Conservation (phyloP, 2,329 filamentous ascomycete species). For the Cladophialophora carrionii region DNA sequence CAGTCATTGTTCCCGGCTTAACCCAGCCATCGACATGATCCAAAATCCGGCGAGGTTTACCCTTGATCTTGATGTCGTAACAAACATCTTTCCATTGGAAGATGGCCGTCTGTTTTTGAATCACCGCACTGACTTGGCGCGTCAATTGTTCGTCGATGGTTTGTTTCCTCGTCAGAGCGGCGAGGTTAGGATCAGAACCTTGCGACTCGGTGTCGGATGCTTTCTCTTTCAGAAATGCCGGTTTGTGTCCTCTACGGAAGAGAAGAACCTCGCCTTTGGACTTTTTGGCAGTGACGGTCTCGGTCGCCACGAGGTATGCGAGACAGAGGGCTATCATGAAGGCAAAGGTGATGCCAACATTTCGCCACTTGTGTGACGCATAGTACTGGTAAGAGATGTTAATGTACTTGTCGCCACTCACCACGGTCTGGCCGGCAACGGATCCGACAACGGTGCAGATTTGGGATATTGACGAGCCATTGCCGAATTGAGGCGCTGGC, state of each 20-base stretch:
- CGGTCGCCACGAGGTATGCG: slow-evolving; percentile 66
- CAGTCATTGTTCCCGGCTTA: slow-evolving; percentile 88
- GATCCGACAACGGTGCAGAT: slow-evolving; percentile 67
- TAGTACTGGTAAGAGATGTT: slow-evolving; percentile 61
- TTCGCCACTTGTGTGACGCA: slow-evolving; percentile 66
- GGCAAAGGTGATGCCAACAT: slow-evolving; percentile 69
- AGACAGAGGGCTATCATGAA: slow-evolving; percentile 66
- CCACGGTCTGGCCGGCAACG: slow-evolving; percentile 54
- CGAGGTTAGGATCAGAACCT: slow-evolving; percentile 19
- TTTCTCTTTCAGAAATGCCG: slow-evolving; percentile 46
- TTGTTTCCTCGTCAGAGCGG: slow-evolving; percentile 22
- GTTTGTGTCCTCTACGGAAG: slow-evolving; percentile 69
- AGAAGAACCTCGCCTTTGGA: slow-evolving; percentile 77
- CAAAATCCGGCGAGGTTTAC: slow-evolving; percentile 72
- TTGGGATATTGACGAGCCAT: slow-evolving; percentile 67
- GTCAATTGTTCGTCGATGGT: slow-evolving; percentile 23
- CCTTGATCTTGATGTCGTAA: slow-evolving; percentile 81
- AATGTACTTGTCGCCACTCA: slow-evolving; percentile 65
- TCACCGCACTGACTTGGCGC: slow-evolving; percentile 27
- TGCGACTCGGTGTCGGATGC: slow-evolving; percentile 20
- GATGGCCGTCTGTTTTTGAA: slow-evolving; percentile 67
- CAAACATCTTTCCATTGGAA: slow-evolving; percentile 86
- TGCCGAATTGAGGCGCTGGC: slow-evolving; percentile 54
- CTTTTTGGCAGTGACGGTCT: slow-evolving; percentile 67
- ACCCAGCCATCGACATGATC: slow-evolving; percentile 91